Conservation (phyloP, 148 eudicot genomes). For the Rhododendron williamsianum region DNA sequence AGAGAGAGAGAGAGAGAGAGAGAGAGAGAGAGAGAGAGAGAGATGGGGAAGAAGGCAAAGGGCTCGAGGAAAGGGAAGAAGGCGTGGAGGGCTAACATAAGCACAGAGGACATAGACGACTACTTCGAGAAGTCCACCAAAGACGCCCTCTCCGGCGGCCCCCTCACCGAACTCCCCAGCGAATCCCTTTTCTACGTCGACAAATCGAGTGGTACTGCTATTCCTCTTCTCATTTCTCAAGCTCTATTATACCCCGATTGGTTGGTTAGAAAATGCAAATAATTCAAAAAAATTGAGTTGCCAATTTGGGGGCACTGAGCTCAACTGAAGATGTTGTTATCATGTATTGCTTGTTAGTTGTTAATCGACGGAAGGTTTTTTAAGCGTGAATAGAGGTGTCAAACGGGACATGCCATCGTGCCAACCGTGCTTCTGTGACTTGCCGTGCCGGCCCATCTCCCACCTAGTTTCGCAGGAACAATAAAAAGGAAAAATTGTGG, state of each 20-base stretch:
- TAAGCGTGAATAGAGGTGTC: background rate
- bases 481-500: no score
- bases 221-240: background rate
- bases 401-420: no score
- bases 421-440: no score
- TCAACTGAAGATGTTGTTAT: background rate
- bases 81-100: constrained; percentile 79
- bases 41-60: constrained; percentile 70
- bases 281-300: background rate
- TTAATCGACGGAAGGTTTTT: background rate
- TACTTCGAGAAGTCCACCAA: constrained; percentile 68
- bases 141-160: constrained; percentile 89
- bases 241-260: background rate
- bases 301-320: background rate
- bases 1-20: background rate
- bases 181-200: constrained; percentile 64
- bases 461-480: no score
- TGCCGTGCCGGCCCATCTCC: no score
- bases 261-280: background rate
- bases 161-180: constrained; percentile 58
- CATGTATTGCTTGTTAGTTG: background rate
- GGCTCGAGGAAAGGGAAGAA: constrained; percentile 83
- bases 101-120: constrained; percentile 67
- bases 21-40: constrained; percentile 5
- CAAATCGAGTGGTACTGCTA: constrained; percentile 51